Percentiles rank a stretch among this genome's conserved stretches.
Conservation (phyloP, 441 rosid species). For the Hura crepitans region DNA sequence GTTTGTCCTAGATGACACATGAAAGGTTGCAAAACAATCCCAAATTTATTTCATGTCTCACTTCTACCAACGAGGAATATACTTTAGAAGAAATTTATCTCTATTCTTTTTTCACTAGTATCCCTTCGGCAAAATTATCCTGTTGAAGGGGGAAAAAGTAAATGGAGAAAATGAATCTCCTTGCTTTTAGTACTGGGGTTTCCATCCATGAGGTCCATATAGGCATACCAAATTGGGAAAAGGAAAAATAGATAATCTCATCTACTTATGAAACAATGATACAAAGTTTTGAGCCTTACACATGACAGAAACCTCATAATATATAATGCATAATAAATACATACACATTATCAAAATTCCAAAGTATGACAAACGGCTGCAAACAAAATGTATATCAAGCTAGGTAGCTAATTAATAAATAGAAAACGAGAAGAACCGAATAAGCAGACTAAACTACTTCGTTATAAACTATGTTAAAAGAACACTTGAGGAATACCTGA, state of each 20-base stretch:
- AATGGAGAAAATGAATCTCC: background rate
- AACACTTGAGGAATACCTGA: slow-evolving; percentile 42
- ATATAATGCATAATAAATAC: background rate
- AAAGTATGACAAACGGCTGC: background rate
- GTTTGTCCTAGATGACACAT: background rate
- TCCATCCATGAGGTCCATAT: background rate
- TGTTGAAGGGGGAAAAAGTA: background rate
- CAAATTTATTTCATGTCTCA: background rate
- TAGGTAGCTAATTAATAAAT: background rate
- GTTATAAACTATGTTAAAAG: background rate
- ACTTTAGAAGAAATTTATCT: background rate
- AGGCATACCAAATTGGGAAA: background rate
- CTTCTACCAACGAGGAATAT: background rate
- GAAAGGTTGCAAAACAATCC: too few species aligned
- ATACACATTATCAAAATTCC: background rate
- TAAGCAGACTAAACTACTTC: background rate
- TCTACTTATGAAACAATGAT: background rate
- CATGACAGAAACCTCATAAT: background rate
- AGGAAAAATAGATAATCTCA: background rate
- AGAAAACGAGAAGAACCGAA: background rate
- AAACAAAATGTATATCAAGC: background rate
- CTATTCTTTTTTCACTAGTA: background rate
- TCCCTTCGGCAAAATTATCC: background rate
- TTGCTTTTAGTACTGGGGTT: background rate
- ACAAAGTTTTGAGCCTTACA: too few species aligned